Conservation (phyloP, 2,329 filamentous ascomycete genomes). For the Colletotrichum eleusines region DNA sequence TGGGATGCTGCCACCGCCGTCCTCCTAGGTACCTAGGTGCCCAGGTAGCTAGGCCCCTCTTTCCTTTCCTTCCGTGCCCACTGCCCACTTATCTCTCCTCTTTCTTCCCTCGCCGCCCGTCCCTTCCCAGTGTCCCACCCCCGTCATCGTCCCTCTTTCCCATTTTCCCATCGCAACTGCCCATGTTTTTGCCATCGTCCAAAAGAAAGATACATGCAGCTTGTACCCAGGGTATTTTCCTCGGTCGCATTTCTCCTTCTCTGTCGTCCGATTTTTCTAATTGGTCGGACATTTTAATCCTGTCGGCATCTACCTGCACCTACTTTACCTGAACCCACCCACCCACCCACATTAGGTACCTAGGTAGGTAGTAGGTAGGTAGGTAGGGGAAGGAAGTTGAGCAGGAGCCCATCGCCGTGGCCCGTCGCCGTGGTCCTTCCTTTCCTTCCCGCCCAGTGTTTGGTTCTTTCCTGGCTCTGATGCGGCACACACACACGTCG, state of each 20-base stretch:
- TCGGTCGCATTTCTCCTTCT: slow-evolving; percentile 21
- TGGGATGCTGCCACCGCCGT: too few species aligned
- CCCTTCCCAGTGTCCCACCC: neutral
- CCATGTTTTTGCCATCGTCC: slow-evolving; percentile 19
- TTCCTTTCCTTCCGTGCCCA: slow-evolving; percentile 2
- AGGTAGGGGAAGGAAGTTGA: neutral
- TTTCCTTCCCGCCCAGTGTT: neutral
- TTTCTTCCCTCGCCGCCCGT: neutral
- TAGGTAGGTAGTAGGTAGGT: too few species aligned
- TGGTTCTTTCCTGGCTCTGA: slow-evolving; percentile 25
- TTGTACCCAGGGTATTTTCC: slow-evolving; percentile 34
- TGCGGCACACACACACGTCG: slow-evolving; percentile 35
- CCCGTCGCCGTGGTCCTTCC: neutral
- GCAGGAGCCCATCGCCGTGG: neutral
- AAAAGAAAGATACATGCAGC: slow-evolving; percentile 29
- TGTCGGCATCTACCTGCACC: neutral
- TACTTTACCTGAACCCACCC: too few species aligned
- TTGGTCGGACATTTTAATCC: slow-evolving; percentile 33
- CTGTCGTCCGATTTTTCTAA: slow-evolving; percentile 39
- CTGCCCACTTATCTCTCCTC: neutral
- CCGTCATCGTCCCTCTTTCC: slow-evolving; percentile 5
- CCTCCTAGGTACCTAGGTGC: too few species aligned
- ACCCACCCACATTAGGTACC: too few species aligned
- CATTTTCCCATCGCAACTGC: slow-evolving; percentile 27
- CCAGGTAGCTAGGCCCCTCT: slow-evolving; percentile 3